Evolutionary conservation across 1,284 basidiomycete species (phyloP), one percentile per base, ranked within the genome.

Genomic region (Leccinum ponderosum): DNA sequence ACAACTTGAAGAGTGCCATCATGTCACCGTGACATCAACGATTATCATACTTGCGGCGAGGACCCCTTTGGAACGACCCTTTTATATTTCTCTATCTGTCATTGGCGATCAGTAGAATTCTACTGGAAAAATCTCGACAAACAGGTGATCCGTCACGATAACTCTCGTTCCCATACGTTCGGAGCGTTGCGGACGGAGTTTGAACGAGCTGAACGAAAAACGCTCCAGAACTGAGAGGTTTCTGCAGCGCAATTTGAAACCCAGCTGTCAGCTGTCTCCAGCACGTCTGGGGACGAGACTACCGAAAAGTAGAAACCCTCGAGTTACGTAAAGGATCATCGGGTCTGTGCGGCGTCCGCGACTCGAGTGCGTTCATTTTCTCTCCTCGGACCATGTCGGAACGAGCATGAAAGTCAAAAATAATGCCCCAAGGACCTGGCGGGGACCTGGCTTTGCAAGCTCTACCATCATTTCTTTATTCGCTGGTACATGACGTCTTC

Each of bases 281-380:
- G 25, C 25, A 25, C 25, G 25, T 25, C 25, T 25, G 25, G 25
- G 25, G 25, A 25, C 25, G 22, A 25, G 22, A 25, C 22, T 20
- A n/a, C n/a, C 15, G 14, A 14, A 35, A 14, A 35, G 35, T 35
- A 35, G 35, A 35, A 35, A 35, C 35, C 14, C 7, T 27, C 0
- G 25, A 25, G 7, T 50, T 39, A 31, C 33, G 22, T 6, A 35
- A 48, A 17, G 3, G 17, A 11, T 12, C 15, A 33, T 33, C 31
- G 33, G 33, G 14, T 47, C 27, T 20, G 62, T 44, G 5, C 17
- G 51, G 9, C 5, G 51, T 48, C 14, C 5, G 17, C 7, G 37
- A 42, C 64, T 65, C 66, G 47, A 63, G 39, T 65, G 63, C 52
- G 58, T 33, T 39, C 35, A 5, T 42, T 47, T 47, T 53, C 22